phyloP scores from a whole-genome alignment of 192 early-diverging fungal species.

The Umbelopsis ramanniana region DNA sequence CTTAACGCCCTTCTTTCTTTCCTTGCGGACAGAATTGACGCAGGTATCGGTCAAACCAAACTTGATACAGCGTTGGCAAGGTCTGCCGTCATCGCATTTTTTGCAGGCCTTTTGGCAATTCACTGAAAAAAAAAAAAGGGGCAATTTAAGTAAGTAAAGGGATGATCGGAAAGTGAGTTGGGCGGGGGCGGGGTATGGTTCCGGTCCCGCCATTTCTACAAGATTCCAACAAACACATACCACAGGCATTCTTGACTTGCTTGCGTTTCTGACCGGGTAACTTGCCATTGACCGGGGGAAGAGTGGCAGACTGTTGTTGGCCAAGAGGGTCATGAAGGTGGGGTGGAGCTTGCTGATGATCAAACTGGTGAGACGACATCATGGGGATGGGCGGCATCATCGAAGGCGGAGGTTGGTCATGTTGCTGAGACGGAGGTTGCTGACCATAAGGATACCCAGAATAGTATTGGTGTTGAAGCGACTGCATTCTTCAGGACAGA shows the following conservation, averaged over 20 bases:
- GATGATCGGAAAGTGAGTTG: not conserved
- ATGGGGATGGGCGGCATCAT: slow-evolving; percentile 16
- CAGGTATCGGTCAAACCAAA: slow-evolving; percentile 70
- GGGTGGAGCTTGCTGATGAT: slow-evolving; percentile 20
- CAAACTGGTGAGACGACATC: slow-evolving; percentile 22
- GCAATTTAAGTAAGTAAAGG: not conserved
- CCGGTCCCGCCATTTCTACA: too few relatives aligned
- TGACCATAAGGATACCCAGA: slow-evolving; percentile 18
- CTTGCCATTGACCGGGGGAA: slow-evolving; percentile 12
- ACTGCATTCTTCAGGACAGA: slow-evolving; percentile 10
- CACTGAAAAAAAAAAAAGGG: slow-evolving; percentile 43
- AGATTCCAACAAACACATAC: slow-evolving; percentile 6
- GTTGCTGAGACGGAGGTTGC: slow-evolving; percentile 18
- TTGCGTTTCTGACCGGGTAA: slow-evolving; percentile 28
- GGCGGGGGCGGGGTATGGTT: not conserved
- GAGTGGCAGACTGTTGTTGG: slow-evolving; percentile 28
- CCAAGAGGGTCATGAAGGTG: slow-evolving; percentile 19
- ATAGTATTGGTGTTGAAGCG: slow-evolving; percentile 22
- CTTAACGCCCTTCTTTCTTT: slow-evolving; percentile 84
- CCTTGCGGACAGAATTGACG: slow-evolving; percentile 77
- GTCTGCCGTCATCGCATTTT: slow-evolving; percentile 86
- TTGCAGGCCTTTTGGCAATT: slow-evolving; percentile 92
- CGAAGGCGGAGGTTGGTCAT: slow-evolving; percentile 13
- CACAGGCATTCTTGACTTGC: slow-evolving; percentile 39
- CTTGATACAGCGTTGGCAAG: slow-evolving; percentile 82